These are phyloP conservation scores for Kwoniella newhampshirensis DNA, from an alignment of 768 basidiomycete genomes.

Conservation along the genomic window DNA sequence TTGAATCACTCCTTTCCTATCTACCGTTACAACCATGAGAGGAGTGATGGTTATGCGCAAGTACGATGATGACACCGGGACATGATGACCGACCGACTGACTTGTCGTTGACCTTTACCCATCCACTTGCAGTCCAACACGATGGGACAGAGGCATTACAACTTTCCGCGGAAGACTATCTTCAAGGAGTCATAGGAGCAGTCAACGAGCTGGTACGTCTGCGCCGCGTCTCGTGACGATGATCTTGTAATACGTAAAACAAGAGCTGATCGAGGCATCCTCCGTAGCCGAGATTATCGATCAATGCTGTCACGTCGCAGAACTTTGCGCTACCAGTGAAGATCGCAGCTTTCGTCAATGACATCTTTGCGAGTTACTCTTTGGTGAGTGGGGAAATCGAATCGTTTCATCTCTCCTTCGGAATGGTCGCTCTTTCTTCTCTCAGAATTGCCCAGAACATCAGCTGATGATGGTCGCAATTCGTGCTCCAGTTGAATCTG, in stretches of 20 bases:
- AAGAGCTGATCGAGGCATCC: too few relatives aligned
- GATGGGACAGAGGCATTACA: slow-evolving; percentile 48
- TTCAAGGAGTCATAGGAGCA: slow-evolving; percentile 55
- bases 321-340: slow-evolving; percentile 54
- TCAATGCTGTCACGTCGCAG: slow-evolving; percentile 54
- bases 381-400: slow-evolving; percentile 38
- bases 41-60: neutral
- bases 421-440: too few relatives aligned
- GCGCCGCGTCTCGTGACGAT: too few relatives aligned
- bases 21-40: neutral
- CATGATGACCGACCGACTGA: neutral
- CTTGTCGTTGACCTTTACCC: neutral
- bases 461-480: too few relatives aligned
- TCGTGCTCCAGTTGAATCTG: slow-evolving; percentile 51
- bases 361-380: slow-evolving; percentile 55
- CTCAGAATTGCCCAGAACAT: too few relatives aligned
- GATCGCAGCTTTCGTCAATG: slow-evolving; percentile 56
- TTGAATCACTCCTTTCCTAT: too few relatives aligned
- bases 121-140: slow-evolving; percentile 37
- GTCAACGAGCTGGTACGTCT: slow-evolving; percentile 54
- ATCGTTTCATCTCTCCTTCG: neutral
- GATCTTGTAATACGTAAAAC: too few relatives aligned
- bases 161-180: slow-evolving; percentile 56
- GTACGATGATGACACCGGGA: neutral
- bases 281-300: slow-evolving; percentile 50